Percentiles rank a stretch among this genome's conserved stretches.
Conservation (phyloP, 2,329 filamentous ascomycete species). For the Zopfia rhizophila region DNA sequence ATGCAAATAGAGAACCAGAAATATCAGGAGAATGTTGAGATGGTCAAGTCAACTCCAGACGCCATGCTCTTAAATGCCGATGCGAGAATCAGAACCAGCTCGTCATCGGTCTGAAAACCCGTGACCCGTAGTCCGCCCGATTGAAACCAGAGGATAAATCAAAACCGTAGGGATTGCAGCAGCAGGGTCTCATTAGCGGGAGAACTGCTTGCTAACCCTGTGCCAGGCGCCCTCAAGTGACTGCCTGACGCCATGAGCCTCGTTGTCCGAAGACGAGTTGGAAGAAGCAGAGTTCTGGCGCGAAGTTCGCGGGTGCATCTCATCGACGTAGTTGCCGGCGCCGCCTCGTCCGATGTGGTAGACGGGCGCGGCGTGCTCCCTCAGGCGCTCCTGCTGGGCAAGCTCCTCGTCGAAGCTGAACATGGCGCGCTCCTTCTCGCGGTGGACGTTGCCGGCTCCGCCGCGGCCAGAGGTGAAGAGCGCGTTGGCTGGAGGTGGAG, state of each 20-base stretch:
- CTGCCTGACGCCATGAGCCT: constrained; percentile 40
- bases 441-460: constrained; percentile 72
- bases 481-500: constrained; percentile 56
- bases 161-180: constrained; percentile 3
- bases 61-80: constrained; percentile 38
- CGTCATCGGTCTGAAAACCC: constrained; percentile 21
- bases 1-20: neutral
- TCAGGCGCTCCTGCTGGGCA: constrained; percentile 65
- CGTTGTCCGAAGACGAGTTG: constrained; percentile 30
- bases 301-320: constrained; percentile 43
- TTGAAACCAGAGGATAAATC: neutral
- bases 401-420: constrained; percentile 77
- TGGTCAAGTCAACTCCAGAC: constrained; percentile 26
- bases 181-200: constrained; percentile 32
- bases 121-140: neutral
- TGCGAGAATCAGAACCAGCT: constrained; percentile 53
- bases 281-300: constrained; percentile 45
- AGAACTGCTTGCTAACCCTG: constrained; percentile 46
- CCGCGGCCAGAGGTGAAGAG: constrained; percentile 74
- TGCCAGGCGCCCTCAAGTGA: constrained; percentile 51
- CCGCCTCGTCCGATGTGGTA: constrained; percentile 73
- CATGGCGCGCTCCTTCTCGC: constrained; percentile 65
- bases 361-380: constrained; percentile 66
- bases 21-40: neutral
- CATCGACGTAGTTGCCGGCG: constrained; percentile 64